Evolutionary conservation across 2,329 filamentous ascomycete genomes (phyloP), one percentile per base, ranked within the genome.

Genomic region (Microsporum audouinii): DNA sequence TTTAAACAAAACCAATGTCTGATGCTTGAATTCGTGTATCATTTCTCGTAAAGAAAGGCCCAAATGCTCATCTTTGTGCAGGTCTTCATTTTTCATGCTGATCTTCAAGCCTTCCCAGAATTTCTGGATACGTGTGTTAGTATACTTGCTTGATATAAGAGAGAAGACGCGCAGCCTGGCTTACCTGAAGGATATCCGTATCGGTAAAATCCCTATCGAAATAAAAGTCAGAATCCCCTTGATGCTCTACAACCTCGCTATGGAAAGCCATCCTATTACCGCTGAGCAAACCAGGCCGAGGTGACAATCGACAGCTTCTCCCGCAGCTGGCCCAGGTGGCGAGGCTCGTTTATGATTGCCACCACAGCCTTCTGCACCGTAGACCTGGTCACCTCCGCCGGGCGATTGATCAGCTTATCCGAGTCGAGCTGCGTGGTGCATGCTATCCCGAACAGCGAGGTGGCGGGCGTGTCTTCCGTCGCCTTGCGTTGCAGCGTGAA

Each of bases 321-420:
- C 68, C 92, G 86, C 71, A 99, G 78, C 77, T 94, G 88, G 61
- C 91, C 91, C 73, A 99, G 95, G 69, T 85, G 85, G 70, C 94
- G 88, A 6, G 94, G 94, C 65, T 85, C 90, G 74, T 96, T 89
- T 60, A 89, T 91, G 67, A 99, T 90, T 60, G 96, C 91, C 53
- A 99, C 92, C 2, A 99, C 91, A 12, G 92, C 94, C 78, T 99
- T 99, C 73, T 99, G 94, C 47, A 99, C 94, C 1, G 94, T 96
- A 63, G 90, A 96, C 64, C 94, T 83, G n/a, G 94, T 99, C 58
- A 99, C 94, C 62, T 97, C 92, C 58, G 88, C 79, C 0, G 91
- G 88, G 33, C 89, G 84, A 70, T 89, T 85, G 66, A 90, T 82
- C 64, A 99, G 80, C 68, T 86, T 80, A 12, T 84, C 84, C 14